Base-by-base conservation (phyloP, 345 rosid species). In the Draba incana region DNA sequence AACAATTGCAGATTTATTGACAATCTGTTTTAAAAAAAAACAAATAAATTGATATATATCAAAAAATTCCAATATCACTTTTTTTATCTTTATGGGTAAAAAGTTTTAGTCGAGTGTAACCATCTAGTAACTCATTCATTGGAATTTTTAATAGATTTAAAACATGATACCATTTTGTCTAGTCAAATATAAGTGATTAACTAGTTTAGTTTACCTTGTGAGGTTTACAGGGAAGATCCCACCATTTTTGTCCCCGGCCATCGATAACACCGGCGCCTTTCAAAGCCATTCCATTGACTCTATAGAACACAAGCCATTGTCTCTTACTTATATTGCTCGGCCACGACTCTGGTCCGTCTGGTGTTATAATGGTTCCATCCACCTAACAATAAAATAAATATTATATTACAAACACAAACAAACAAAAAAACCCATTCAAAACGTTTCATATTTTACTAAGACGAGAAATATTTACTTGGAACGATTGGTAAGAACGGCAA, bases 201-300 rank as follows among this genome's bases (percentile, higher is more conserved):
- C 38, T 37, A 43, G 43, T 28, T 50, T 1, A 13, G 11, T 14
- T 75, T 79, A 92, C 98, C 86, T 81, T 84, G 86, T 95, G 99
- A 39, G 98, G 96, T 82, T 95, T 95, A 75, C 99, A 95, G 52
- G 99, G 98, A 70, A 95, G 98, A 79, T 95, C 88, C 99, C 99
- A 95, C 99, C 99, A 95, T 80, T 92, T 89, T 62, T 88, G 80
- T 69, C 99, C 99, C 77, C 86, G 81, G 52, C 97, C 98, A 59
- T 95, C 84, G 48, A 95, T 86, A 8, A 72, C 72, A 50, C 99
- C 97, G n/a, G 90, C 85, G 8, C 99, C 99, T 80, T 72, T 79
- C 57, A 94, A 70, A 5, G 96, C 81, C 90, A 94, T 73, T 55
- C 81, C 78, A 54, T 83, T 79, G 45, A 89, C 73, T 77, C 90